phyloP scores from a whole-genome alignment of 257 asterid genomes.

The Fraxinus americana region DNA sequence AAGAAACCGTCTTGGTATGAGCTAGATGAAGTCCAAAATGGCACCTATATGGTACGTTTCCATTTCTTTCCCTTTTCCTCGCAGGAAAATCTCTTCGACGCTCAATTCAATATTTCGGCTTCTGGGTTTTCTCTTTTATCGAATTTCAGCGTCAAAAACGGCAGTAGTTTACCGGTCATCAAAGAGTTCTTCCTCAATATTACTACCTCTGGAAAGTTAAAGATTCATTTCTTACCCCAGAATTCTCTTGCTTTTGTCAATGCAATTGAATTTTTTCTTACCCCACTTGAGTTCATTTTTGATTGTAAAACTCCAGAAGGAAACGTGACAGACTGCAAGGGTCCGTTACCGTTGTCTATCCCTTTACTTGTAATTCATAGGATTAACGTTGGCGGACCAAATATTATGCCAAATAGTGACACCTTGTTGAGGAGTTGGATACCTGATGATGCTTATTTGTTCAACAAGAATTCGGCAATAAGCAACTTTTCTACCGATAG shows the following conservation, averaged over 20 bases:
- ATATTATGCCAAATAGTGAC: constrained; percentile 36
- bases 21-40: constrained; percentile 20
- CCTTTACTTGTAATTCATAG: constrained; percentile 43
- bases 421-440: constrained; percentile 52
- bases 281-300: constrained; percentile 36
- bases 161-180: constrained; percentile 24
- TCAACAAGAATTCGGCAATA: not conserved
- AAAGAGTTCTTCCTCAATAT: constrained; percentile 46
- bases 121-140: constrained; percentile 41
- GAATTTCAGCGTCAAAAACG: constrained; percentile 26
- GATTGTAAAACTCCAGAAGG: constrained; percentile 24
- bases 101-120: constrained; percentile 42
- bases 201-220: constrained; percentile 25
- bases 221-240: constrained; percentile 39
- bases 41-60: constrained; percentile 46
- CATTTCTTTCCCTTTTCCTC: constrained; percentile 40
- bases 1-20: constrained; percentile 27
- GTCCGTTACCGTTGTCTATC: constrained; percentile 1
- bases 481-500: accelerated
- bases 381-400: constrained; percentile 59
- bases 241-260: constrained; percentile 49
- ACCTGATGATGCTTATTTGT: constrained; percentile 47
- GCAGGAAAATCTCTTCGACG: constrained; percentile 23
- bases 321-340: not conserved
- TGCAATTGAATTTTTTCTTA: constrained; percentile 56